These are phyloP conservation scores for Ophiostoma piceae DNA, from an alignment of 2,329 filamentous ascomycete genomes.

Conservation along the genomic window DNA sequence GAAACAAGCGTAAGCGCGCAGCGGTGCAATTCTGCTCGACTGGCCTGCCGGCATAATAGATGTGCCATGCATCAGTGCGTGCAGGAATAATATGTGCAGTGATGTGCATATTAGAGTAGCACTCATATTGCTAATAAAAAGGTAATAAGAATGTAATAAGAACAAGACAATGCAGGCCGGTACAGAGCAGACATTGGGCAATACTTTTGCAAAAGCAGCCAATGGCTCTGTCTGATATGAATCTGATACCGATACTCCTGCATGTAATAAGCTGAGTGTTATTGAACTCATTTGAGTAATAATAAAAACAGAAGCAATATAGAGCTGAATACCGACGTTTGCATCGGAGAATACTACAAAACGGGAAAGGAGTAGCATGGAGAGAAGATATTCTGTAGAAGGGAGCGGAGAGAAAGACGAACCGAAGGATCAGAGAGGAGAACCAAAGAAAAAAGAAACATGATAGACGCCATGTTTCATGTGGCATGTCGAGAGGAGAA, in stretches of 20 bases:
- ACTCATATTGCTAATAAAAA: not conserved
- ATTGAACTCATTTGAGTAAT: no score
- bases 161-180: not conserved
- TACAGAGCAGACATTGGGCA: not conserved
- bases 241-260: no score
- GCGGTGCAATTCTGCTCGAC: constrained; percentile 2
- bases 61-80: not conserved
- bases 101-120: not conserved
- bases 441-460: not conserved
- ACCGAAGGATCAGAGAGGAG: not conserved
- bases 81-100: not conserved
- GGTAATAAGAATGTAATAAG: not conserved
- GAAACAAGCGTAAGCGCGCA: constrained; percentile 28
- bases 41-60: not conserved
- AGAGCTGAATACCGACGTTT: not conserved
- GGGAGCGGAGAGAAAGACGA: not conserved
- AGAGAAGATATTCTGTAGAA: not conserved
- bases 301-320: not conserved
- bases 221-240: no score
- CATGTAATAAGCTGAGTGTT: no score
- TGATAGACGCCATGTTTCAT: not conserved
- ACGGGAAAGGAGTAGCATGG: constrained; percentile 10
- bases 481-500: constrained; percentile 10
- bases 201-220: not conserved
- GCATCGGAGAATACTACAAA: constrained; percentile 6